Percentiles rank a stretch among this genome's conserved stretches.
Evolutionary conservation across 78 protist genomes (phyloP).

Genomic region (Isochrysis galbana): DNA sequence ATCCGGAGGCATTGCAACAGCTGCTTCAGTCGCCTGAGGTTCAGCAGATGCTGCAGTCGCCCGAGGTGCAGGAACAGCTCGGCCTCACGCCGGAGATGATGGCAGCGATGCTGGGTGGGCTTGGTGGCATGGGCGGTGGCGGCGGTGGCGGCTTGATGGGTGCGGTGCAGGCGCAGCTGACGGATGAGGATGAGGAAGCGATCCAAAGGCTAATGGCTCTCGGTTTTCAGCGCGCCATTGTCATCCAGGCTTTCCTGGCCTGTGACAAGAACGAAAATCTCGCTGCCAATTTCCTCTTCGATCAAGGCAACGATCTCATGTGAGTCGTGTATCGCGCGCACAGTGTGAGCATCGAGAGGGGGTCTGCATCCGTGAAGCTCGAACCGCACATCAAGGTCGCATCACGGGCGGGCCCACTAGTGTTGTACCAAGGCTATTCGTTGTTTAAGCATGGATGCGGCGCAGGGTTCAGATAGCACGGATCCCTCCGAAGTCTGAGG

Average conservation of each 20-base stretch:
- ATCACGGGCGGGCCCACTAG: too few relatives aligned
- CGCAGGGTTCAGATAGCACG: too few relatives aligned
- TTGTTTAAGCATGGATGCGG: too few relatives aligned
- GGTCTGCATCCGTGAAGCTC: too few relatives aligned
- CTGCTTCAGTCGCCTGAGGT: slow-evolving; percentile 24
- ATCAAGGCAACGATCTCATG: slow-evolving; percentile 33
- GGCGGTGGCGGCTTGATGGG: background rate
- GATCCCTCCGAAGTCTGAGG: too few relatives aligned
- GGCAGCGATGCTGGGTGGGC: background rate
- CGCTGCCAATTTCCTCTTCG: slow-evolving; percentile 86
- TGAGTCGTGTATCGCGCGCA: too few relatives aligned
- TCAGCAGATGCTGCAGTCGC: background rate
- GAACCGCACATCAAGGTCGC: too few relatives aligned
- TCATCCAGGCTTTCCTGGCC: slow-evolving; percentile 77
- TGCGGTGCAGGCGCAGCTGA: slow-evolving; percentile 1
- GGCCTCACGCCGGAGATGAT: background rate
- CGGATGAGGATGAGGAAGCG: slow-evolving; percentile 3
- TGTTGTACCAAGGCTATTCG: too few relatives aligned
- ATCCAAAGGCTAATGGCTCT: slow-evolving; percentile 57
- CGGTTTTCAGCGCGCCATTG: slow-evolving; percentile 69
- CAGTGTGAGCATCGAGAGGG: too few relatives aligned
- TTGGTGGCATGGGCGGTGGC: background rate
- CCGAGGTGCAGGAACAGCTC: slow-evolving; percentile 19
- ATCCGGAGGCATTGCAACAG: slow-evolving; percentile 16
- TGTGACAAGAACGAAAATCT: slow-evolving; percentile 88